These are phyloP conservation scores for Mortierella sp. DNA, from an alignment of 371 early-diverging fungal species.

Conservation along the genomic window DNA sequence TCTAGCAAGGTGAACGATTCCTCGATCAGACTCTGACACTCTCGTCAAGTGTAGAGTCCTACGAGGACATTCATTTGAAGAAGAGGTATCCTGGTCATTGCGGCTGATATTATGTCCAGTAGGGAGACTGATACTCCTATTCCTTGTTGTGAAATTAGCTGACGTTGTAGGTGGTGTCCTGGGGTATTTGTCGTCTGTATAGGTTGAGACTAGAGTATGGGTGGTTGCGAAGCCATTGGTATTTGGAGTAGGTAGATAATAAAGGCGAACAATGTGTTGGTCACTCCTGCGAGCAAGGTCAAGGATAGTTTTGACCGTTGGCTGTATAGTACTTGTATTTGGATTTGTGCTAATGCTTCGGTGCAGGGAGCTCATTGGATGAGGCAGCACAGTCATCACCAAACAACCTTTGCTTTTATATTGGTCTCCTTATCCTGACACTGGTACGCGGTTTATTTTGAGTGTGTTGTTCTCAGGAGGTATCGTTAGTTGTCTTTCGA, in stretches of 20 bases:
- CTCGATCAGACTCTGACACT: slow-evolving; percentile 45
- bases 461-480: not conserved
- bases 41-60: slow-evolving; percentile 36
- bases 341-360: slow-evolving; percentile 2
- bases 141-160: not conserved
- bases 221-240: slow-evolving; percentile 54
- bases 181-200: slow-evolving; percentile 1
- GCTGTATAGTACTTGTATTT: slow-evolving; percentile 31
- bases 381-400: slow-evolving; percentile 15
- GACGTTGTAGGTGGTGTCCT: no score
- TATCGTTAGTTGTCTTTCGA: not conserved
- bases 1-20: slow-evolving; percentile 44
- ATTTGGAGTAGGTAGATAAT: slow-evolving; percentile 44
- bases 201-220: slow-evolving; percentile 32
- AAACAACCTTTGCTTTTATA: not conserved
- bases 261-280: slow-evolving; percentile 46
- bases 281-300: slow-evolving; percentile 39
- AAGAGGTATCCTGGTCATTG: not conserved
- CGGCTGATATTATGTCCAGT: not conserved
- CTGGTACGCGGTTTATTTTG: not conserved
- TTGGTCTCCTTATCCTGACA: not conserved
- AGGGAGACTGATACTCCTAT: not conserved
- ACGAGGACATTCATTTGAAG: not conserved
- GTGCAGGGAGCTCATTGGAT: slow-evolving; percentile 9
- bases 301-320: slow-evolving; percentile 34